These are phyloP conservation scores for Pestalotiopsis sp. DNA, from an alignment of 2,329 filamentous ascomycete genomes.

Conservation along the genomic window DNA sequence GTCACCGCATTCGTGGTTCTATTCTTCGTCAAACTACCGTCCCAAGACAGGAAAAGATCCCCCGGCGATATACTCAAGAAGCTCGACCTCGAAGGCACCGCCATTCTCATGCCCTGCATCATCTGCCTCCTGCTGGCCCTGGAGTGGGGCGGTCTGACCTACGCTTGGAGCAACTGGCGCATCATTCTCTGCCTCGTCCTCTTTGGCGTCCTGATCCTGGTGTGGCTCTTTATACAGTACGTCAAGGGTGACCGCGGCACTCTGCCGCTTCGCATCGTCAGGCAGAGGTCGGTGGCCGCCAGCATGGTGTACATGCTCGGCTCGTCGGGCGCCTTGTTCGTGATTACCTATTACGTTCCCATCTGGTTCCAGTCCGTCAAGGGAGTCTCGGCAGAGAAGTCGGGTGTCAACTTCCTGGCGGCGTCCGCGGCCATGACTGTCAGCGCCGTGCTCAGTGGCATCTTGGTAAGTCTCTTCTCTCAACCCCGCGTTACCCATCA, in stretches of 20 bases:
- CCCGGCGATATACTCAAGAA: slow-evolving; percentile 9
- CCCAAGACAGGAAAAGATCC: neutral
- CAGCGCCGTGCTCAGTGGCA: slow-evolving; percentile 12
- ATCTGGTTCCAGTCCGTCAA: slow-evolving; percentile 32
- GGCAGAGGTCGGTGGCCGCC: slow-evolving; percentile 24
- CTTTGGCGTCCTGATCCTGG: slow-evolving; percentile 22
- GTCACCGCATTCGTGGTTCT: slow-evolving; percentile 14
- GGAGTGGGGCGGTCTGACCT: slow-evolving; percentile 38
- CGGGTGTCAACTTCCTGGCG: slow-evolving; percentile 26
- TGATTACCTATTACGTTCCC: slow-evolving; percentile 20
- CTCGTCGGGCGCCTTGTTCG: slow-evolving; percentile 10
- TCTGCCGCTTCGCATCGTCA: slow-evolving; percentile 30
- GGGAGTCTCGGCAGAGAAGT: slow-evolving; percentile 24
- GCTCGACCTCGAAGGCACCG: slow-evolving; percentile 13
- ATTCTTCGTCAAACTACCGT: slow-evolving; percentile 14
- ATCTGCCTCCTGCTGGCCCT: slow-evolving; percentile 35
- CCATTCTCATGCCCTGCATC: neutral
- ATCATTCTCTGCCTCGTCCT: slow-evolving; percentile 30
- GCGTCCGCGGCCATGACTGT: slow-evolving; percentile 13
- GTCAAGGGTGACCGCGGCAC: slow-evolving; percentile 38
- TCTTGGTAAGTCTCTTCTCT: slow-evolving; percentile 12
- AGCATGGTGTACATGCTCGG: slow-evolving; percentile 18
- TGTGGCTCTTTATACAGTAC: slow-evolving; percentile 25
- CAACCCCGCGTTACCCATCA: too few relatives aligned
- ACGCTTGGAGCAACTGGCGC: slow-evolving; percentile 31